Conservation (phyloP, 192 early-diverging fungal genomes). For the Coemansia sp. region DNA sequence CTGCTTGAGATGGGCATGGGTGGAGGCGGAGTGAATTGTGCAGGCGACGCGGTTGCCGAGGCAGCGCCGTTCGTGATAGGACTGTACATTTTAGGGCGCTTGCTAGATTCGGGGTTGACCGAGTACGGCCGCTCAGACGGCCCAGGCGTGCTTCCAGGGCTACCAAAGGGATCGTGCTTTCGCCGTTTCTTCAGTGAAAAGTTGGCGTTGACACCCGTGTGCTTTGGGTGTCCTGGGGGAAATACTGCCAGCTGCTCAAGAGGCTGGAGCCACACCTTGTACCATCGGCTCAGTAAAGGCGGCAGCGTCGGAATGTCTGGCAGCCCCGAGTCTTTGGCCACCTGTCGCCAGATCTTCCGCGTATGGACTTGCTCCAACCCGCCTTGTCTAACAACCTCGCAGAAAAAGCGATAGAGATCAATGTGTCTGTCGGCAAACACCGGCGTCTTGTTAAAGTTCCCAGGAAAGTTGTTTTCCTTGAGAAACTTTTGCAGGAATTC, state of each 20-base stretch:
- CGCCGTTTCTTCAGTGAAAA: conserved; percentile 53
- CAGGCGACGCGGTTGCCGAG: conserved; percentile 32
- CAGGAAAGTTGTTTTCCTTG: conserved; percentile 37
- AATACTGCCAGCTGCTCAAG: conserved; percentile 51
- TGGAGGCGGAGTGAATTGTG: conserved; percentile 30
- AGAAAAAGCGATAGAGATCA: conserved; percentile 48
- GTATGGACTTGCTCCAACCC: conserved; percentile 53
- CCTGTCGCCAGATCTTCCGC: conserved; percentile 48
- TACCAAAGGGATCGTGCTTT: conserved; percentile 36
- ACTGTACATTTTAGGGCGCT: conserved; percentile 39
- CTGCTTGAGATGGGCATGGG: conserved; percentile 15
- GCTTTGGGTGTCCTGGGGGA: conserved; percentile 50
- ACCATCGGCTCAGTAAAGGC: conserved; percentile 55
- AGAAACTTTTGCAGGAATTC: conserved; percentile 46
- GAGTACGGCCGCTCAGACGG: conserved; percentile 37
- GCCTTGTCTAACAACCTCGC: conserved; percentile 47
- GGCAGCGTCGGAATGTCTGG: conserved; percentile 48
- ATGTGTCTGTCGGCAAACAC: conserved; percentile 39
- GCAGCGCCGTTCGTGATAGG: conserved; percentile 26
- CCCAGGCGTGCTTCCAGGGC: conserved; percentile 46
- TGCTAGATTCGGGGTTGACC: conserved; percentile 26
- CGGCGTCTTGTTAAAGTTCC: conserved; percentile 45
- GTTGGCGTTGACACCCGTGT: conserved; percentile 48
- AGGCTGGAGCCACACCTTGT: conserved; percentile 54
- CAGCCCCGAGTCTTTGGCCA: conserved; percentile 47